phyloP scores from a whole-genome alignment of 805 yeast genomes.

The Suhomyces tanzawaensis region DNA sequence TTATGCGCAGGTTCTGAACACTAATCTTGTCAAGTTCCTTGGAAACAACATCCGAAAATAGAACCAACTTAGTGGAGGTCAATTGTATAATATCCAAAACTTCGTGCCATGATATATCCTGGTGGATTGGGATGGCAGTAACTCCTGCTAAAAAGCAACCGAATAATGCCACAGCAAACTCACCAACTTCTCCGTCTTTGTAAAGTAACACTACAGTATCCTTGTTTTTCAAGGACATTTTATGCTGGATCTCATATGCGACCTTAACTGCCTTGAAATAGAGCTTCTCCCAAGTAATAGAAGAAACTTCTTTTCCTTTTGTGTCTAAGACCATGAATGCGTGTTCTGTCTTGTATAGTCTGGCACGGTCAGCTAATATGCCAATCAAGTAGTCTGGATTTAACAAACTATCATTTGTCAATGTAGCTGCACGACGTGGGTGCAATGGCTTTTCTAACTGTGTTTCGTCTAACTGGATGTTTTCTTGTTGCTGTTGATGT shows the following conservation, averaged over 20 bases:
- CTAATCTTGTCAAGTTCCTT: conserved; percentile 69
- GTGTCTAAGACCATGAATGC: conserved; percentile 74
- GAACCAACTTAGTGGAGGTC: conserved; percentile 73
- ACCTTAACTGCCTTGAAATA: conserved; percentile 81
- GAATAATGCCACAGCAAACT: conserved; percentile 78
- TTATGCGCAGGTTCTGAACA: conserved; percentile 38
- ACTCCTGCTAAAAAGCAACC: conserved; percentile 94
- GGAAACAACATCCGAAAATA: conserved; percentile 77
- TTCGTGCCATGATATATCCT: conserved; percentile 66
- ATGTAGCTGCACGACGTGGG: conserved; percentile 47
- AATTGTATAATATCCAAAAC: conserved; percentile 66
- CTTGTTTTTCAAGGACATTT: conserved; percentile 69
- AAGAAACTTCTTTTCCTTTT: conserved; percentile 74
- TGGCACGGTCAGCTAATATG: conserved; percentile 71
- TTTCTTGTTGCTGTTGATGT: conserved; percentile 29
- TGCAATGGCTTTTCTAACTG: conserved; percentile 59
- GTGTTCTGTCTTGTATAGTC: conserved; percentile 54
- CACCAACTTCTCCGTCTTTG: conserved; percentile 78
- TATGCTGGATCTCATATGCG: conserved; percentile 77
- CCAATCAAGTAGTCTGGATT: conserved; percentile 60
- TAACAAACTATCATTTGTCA: conserved; percentile 17
- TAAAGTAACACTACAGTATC: conserved; percentile 84
- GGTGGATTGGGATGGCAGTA: conserved; percentile 90
- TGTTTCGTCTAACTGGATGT: conserved; percentile 26
- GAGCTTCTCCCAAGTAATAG: conserved; percentile 88